Conservation (phyloP, 2,329 filamentous ascomycete genomes). For the Dothideomycetidae sp. region DNA sequence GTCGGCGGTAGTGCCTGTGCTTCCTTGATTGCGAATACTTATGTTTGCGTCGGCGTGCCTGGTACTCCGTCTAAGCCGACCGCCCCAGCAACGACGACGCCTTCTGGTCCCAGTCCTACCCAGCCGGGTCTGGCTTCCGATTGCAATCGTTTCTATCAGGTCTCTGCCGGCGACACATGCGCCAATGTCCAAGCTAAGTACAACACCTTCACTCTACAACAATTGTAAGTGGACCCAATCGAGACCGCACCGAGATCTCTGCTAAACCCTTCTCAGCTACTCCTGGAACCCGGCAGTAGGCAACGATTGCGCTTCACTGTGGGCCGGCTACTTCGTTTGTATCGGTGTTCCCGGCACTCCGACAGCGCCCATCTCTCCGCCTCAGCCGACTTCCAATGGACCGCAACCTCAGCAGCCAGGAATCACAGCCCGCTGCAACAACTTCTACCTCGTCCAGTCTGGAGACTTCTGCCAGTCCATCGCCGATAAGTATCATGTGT, state of each 20-base stretch:
- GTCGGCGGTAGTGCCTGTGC: neutral
- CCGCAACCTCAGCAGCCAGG: neutral
- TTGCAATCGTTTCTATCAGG: neutral
- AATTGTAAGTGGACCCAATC: neutral
- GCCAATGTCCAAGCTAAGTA: neutral
- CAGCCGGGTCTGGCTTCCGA: neutral
- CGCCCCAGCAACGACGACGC: neutral
- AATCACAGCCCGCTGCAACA: neutral
- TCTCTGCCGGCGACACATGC: neutral
- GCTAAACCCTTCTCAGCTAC: no score
- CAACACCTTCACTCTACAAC: neutral
- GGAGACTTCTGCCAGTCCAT: neutral
- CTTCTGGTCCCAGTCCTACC: neutral
- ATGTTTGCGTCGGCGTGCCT: constrained; percentile 1
- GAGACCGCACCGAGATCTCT: no score
- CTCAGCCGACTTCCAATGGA: neutral
- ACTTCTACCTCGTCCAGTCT: neutral
- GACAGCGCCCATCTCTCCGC: neutral
- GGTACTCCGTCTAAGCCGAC: neutral
- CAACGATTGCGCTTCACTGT: neutral
- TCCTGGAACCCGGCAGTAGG: constrained; percentile 2
- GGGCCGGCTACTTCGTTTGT: constrained; percentile 3
- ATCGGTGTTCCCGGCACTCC: constrained; percentile 1
- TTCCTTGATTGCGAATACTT: neutral
- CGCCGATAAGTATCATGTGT: neutral